Percentiles rank a stretch among this genome's conserved stretches.
phyloP scores from a whole-genome alignment of 208 protist species.

The Crithidia thermophila region DNA sequence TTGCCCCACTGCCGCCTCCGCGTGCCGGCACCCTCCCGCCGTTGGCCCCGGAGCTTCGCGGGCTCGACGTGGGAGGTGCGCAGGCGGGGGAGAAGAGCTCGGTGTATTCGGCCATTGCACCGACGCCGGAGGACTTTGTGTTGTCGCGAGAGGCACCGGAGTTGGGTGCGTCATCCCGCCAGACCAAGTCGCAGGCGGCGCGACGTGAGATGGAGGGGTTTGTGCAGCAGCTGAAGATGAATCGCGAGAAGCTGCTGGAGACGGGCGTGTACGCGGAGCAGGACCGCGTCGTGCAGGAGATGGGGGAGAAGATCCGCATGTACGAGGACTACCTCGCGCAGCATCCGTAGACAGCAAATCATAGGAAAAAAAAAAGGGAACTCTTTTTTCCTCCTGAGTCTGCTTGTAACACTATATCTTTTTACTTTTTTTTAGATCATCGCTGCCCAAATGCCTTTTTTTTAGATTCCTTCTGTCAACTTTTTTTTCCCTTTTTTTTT shows the following conservation, averaged over 20 bases:
- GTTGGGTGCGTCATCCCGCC: slow-evolving; percentile 6
- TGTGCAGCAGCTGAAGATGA: slow-evolving; percentile 79
- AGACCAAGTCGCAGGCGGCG: slow-evolving; percentile 31
- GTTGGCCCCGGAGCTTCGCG: slow-evolving; percentile 26
- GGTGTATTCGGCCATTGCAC: slow-evolving; percentile 5
- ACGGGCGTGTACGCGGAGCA: slow-evolving; percentile 79
- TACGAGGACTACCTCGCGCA: slow-evolving; percentile 77
- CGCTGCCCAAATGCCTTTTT: slow-evolving; percentile 4
- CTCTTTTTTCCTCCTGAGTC: neutral
- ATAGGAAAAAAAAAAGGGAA: neutral
- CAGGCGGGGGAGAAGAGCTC: neutral
- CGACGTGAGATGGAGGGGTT: slow-evolving; percentile 76
- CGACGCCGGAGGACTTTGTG: slow-evolving; percentile 63
- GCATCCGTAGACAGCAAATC: too few species aligned
- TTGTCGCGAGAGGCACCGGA: slow-evolving; percentile 25
- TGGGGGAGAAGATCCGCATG: slow-evolving; percentile 85
- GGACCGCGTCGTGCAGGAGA: slow-evolving; percentile 72
- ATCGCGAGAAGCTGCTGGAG: slow-evolving; percentile 78
- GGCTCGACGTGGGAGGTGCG: neutral
- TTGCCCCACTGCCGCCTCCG: slow-evolving; percentile 10
- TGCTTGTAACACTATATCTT: neutral
- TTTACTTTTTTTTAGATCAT: neutral
- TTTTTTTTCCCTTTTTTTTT: slow-evolving; percentile 7
- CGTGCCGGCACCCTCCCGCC: slow-evolving; percentile 31
- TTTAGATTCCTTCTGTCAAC: slow-evolving; percentile 10